phyloP scores from a whole-genome alignment of 179 eudicot species.

The Patellifolia procumbens region DNA sequence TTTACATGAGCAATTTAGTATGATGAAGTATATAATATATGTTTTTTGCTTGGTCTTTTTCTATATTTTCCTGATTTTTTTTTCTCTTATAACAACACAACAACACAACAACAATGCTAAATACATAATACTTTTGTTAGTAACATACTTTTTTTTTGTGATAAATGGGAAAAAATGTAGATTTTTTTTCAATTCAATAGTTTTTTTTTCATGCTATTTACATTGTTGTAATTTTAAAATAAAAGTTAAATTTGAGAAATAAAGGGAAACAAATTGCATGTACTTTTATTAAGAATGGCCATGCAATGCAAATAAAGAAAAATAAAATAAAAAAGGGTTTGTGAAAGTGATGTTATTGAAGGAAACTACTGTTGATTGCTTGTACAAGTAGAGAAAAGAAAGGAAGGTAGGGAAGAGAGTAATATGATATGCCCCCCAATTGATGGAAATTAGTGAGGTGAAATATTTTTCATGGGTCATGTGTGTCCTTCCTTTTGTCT shows the following conservation, averaged over 20 bases:
- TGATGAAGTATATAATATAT: background rate
- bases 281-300: background rate
- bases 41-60: background rate
- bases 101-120: too few relatives aligned
- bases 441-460: slow-evolving; percentile 12
- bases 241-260: background rate
- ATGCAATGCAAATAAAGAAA: background rate
- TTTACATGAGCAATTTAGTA: slow-evolving; percentile 1
- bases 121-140: too few relatives aligned
- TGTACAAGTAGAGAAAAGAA: slow-evolving; percentile 18
- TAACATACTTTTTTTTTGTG: background rate
- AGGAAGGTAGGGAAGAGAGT: background rate
- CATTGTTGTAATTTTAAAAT: background rate
- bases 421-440: background rate
- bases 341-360: slow-evolving; percentile 13
- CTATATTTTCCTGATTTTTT: background rate
- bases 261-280: background rate
- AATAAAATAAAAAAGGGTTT: slow-evolving; percentile 6
- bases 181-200: too few relatives aligned
- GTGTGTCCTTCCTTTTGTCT: slow-evolving; percentile 22
- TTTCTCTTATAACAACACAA: too few relatives aligned
- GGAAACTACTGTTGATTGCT: slow-evolving; percentile 28
- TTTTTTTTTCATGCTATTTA: too few relatives aligned
- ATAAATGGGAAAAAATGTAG: background rate
- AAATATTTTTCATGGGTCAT: slow-evolving; percentile 28